These are phyloP conservation scores for Fusarium sp. DNA, from an alignment of 2,329 filamentous ascomycete genomes.

Conservation along the genomic window DNA sequence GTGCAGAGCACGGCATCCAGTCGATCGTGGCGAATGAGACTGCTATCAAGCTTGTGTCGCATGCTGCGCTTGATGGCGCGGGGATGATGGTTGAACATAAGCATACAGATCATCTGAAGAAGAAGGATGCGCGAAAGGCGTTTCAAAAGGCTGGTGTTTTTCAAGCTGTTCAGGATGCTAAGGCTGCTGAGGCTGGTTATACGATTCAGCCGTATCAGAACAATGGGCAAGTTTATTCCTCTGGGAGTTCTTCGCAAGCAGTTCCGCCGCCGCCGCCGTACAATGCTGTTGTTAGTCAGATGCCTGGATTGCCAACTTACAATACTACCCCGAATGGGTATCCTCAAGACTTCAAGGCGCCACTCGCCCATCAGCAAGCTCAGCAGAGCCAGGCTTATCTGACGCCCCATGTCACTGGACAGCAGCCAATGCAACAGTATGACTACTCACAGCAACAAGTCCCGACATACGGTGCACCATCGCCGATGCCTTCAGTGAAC, in stretches of 20 bases:
- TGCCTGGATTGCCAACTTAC: neutral
- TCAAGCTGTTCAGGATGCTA: slow-evolving; percentile 43
- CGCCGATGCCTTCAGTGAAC: neutral
- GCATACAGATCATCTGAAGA: slow-evolving; percentile 47
- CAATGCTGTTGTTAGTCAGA: neutral
- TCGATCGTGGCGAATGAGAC: slow-evolving; percentile 46
- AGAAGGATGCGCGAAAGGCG: slow-evolving; percentile 47
- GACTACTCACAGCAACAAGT: neutral
- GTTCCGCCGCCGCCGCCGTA: slow-evolving; percentile 24
- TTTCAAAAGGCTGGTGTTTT: slow-evolving; percentile 47
- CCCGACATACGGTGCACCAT: neutral
- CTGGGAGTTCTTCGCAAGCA: neutral
- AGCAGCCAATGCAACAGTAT: slow-evolving; percentile 2
- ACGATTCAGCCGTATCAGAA: slow-evolving; percentile 20
- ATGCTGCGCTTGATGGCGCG: slow-evolving; percentile 49
- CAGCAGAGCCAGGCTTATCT: neutral
- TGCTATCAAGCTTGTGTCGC: slow-evolving; percentile 47
- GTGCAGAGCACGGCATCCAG: slow-evolving; percentile 47
- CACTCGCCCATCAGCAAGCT: neutral
- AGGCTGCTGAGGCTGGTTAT: slow-evolving; percentile 40
- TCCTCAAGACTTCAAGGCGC: slow-evolving; percentile 12
- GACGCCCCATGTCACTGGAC: neutral
- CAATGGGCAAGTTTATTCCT: slow-evolving; percentile 3
- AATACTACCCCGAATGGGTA: neutral
- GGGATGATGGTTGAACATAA: slow-evolving; percentile 49